Percentiles rank a stretch among this genome's conserved stretches.
Conservation (phyloP, 2,329 filamentous ascomycete genomes). For the Aureobasidium lini region DNA sequence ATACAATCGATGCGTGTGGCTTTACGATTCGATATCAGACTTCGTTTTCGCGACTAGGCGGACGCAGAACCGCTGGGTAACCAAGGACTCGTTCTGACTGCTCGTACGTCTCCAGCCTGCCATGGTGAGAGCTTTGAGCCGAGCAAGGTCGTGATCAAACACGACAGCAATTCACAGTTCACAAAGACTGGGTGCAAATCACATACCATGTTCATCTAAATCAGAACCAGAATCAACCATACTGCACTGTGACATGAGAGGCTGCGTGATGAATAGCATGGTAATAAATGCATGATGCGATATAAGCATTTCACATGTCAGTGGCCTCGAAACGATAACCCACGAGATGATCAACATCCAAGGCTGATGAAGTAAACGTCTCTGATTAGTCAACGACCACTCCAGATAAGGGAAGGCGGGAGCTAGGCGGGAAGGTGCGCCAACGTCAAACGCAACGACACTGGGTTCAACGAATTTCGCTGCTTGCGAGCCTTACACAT, state of each 20-base stretch:
- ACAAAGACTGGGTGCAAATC: too few relatives aligned
- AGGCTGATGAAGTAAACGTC: neutral
- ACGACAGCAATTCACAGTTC: too few relatives aligned
- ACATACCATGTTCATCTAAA: too few relatives aligned
- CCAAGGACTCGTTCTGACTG: neutral
- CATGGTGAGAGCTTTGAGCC: too few relatives aligned
- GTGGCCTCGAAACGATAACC: neutral
- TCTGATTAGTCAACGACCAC: constrained; percentile 1
- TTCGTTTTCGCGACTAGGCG: neutral
- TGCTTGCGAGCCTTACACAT: neutral
- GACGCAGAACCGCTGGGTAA: neutral
- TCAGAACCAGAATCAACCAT: neutral
- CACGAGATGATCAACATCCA: neutral
- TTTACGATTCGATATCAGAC: neutral
- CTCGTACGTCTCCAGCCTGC: neutral
- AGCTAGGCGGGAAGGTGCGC: constrained; percentile 6
- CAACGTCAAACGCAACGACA: constrained; percentile 14
- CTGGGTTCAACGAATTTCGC: constrained; percentile 10
- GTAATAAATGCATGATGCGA: neutral
- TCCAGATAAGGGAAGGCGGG: constrained; percentile 8
- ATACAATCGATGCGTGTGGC: neutral
- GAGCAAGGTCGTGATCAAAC: too few relatives aligned
- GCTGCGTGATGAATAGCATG: neutral
- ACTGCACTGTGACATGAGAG: neutral
- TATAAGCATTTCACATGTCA: constrained; percentile 1